Percentiles rank a stretch among this genome's conserved stretches.
Conservation (phyloP, 2,329 filamentous ascomycete genomes). For the Elsinoe fawcettii region DNA sequence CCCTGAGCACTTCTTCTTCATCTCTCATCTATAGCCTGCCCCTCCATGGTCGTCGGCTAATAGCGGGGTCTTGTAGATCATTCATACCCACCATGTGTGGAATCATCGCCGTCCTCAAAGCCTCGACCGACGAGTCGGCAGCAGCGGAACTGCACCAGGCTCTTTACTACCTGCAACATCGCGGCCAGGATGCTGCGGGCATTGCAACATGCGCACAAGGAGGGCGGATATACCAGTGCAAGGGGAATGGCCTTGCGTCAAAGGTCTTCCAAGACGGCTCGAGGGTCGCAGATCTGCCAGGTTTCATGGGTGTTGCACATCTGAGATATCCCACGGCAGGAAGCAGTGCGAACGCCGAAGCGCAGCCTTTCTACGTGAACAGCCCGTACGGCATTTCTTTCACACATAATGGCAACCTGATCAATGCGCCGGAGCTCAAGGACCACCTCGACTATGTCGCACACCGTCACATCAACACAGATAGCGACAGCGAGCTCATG, state of each 20-base stretch:
- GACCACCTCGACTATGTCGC: slow-evolving; percentile 68
- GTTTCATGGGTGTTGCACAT: slow-evolving; percentile 80
- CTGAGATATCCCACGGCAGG: slow-evolving; percentile 85
- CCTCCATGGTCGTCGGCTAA: slow-evolving; percentile 14
- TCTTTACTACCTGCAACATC: slow-evolving; percentile 42
- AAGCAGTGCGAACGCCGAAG: slow-evolving; percentile 73
- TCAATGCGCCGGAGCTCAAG: slow-evolving; percentile 66
- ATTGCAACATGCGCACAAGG: slow-evolving; percentile 68
- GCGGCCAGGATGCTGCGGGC: slow-evolving; percentile 82
- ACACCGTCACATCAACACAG: slow-evolving; percentile 81
- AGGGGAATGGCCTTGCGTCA: slow-evolving; percentile 80
- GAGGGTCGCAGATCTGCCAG: slow-evolving; percentile 65
- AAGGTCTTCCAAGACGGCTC: slow-evolving; percentile 78
- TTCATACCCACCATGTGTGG: slow-evolving; percentile 39
- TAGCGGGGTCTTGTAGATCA: slow-evolving; percentile 13
- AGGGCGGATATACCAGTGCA: slow-evolving; percentile 79
- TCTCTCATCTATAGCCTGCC: neutral
- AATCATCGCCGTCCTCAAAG: slow-evolving; percentile 44
- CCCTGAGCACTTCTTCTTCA: slow-evolving; percentile 8
- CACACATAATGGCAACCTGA: slow-evolving; percentile 81
- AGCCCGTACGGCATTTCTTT: slow-evolving; percentile 73
- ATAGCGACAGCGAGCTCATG: slow-evolving; percentile 80
- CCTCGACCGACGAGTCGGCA: slow-evolving; percentile 29
- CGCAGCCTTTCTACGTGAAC: slow-evolving; percentile 91
- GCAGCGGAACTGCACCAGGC: slow-evolving; percentile 33